Evolutionary conservation across 768 basidiomycete species (phyloP), one percentile per base, ranked within the genome.

Genomic region (Mycena floridula): DNA sequence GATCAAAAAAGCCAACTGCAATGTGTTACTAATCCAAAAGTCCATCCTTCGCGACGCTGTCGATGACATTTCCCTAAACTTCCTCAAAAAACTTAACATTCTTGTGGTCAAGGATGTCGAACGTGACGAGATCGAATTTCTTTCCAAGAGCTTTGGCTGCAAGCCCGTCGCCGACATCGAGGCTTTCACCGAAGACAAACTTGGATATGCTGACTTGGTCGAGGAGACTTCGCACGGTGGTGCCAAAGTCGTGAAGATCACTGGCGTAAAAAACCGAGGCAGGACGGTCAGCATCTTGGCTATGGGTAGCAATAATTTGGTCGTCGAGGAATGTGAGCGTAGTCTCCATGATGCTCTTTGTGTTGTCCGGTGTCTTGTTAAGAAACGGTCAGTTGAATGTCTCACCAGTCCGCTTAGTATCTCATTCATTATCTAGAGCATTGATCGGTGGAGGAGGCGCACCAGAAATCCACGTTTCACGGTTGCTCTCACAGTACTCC

Each of bases 1-100:
- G 67, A 98, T 99, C 68, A 99, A 98, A 66, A 97, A 96, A 68
- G 85, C 93, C n/a, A 94, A 94, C 54, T 98, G 96, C 77, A 99
- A 98, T 57, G 96, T 97, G 41, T 82, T 99, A 40, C 79, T 99
- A 37, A 96, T 99, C 59, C 96, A 99, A 74, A 99, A 99, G 65
- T 98, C 96, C 36, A 99, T 99, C 60, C 79, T 99, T 35, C 90
- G 96, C 42, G 96, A 99, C 58, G 96, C 95, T n/a, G 94, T 98
- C 45, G 96, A 95, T 61, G 96, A 97, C 49, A 85, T 92, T 18
- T 92, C 96, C 6, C 85, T 99, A 49, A 93, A 89, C 61, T 98
- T 97, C 79, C 82, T 99, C 52, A 92, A 96, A 59, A 88, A 92
- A 49, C 81, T 99, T 48, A 93, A 92, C 59, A 99, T 99, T 59